phyloP scores from a whole-genome alignment of 208 protist species.

The Leishmania turanica region DNA sequence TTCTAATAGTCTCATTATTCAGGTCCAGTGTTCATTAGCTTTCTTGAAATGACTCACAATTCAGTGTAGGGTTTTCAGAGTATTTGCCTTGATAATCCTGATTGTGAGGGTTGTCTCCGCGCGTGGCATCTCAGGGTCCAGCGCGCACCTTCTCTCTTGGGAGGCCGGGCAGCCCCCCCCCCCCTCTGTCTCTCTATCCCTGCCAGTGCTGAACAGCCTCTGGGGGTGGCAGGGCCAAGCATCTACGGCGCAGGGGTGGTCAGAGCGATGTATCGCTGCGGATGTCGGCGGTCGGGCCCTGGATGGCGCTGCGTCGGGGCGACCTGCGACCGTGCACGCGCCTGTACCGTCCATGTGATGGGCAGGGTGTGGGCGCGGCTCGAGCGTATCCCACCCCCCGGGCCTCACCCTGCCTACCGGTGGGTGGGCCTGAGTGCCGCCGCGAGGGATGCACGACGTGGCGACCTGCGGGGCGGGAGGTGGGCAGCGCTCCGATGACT shows the following conservation, averaged over 20 bases:
- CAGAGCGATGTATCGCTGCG: neutral
- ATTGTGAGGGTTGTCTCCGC: neutral
- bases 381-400: neutral
- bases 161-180: neutral
- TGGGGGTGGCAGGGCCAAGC: neutral
- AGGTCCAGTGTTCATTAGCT: no score
- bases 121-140: neutral
- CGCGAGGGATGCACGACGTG: neutral
- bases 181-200: neutral
- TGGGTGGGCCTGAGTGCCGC: neutral
- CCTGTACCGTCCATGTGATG: neutral
- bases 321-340: neutral
- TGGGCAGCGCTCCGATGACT: neutral
- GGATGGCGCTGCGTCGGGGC: neutral
- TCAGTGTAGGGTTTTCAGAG: no score
- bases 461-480: no score
- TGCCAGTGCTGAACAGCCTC: neutral
- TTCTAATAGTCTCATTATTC: no score
- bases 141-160: neutral
- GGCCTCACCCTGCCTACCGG: neutral
- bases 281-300: neutral
- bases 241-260: neutral
- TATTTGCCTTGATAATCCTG: no score
- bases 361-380: neutral
- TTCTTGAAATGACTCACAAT: no score